These are phyloP conservation scores for Wallacemonas sp. DNA, from an alignment of 208 protist genomes.

Conservation along the genomic window DNA sequence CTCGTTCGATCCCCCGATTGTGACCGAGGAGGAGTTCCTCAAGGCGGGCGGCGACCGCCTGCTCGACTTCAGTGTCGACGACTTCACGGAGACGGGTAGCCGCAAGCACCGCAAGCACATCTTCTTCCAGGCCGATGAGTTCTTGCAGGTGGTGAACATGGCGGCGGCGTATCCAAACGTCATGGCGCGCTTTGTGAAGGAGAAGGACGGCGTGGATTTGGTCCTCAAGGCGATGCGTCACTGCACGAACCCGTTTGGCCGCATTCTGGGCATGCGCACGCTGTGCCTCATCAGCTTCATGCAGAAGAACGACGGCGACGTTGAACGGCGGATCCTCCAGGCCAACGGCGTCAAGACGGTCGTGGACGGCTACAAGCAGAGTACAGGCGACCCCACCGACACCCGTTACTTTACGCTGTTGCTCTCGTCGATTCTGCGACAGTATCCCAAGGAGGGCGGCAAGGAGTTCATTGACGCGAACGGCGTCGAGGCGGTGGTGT, in stretches of 20 bases:
- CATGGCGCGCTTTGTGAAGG: constrained; percentile 69
- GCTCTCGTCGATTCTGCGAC: constrained; percentile 85
- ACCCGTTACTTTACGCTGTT: constrained; percentile 84
- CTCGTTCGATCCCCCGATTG: constrained; percentile 73
- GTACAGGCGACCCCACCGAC: constrained; percentile 85
- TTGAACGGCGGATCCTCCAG: constrained; percentile 78
- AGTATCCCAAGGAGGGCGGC: constrained; percentile 77
- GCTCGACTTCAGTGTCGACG: constrained; percentile 79
- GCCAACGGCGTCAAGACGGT: constrained; percentile 68
- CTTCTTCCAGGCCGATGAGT: constrained; percentile 86
- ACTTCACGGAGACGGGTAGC: constrained; percentile 67
- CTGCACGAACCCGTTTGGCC: constrained; percentile 67
- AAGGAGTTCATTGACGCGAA: constrained; percentile 78
- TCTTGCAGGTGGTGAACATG: constrained; percentile 85
- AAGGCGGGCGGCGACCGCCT: constrained; percentile 63
- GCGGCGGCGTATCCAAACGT: constrained; percentile 69
- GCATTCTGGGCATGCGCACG: constrained; percentile 74
- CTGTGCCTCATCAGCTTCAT: constrained; percentile 85
- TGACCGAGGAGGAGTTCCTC: constrained; percentile 69
- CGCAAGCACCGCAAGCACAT: constrained; percentile 70
- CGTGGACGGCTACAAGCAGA: constrained; percentile 80
- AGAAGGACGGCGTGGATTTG: constrained; percentile 74
- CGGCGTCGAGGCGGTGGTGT: constrained; percentile 74
- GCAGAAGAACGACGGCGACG: constrained; percentile 73
- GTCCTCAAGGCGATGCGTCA: constrained; percentile 72